Base-by-base conservation (phyloP, 2,329 filamentous ascomycete species). In the Penicillium sclerotigenum region DNA sequence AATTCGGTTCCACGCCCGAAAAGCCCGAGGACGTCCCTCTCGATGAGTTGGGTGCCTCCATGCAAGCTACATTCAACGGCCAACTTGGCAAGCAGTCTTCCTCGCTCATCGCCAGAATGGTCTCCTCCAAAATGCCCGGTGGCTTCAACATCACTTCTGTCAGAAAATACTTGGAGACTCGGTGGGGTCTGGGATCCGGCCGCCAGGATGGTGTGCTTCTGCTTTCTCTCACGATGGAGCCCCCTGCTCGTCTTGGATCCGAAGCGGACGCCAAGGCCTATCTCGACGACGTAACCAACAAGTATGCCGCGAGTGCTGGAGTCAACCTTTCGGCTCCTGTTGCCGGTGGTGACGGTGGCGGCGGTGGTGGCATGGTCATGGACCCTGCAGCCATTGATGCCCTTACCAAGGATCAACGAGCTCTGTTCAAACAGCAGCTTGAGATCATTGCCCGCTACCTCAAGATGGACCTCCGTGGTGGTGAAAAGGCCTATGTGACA, bases 51-150 rank as follows among this genome's bases (percentile, higher is more conserved):
- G 90, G 92, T 80, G 91, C 90, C 52, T 82, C 94, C 9, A 96
- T 99, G 89, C 94, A 99, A 78, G 87, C 90, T 45, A 97, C 93
- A n/a, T 99, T 99, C 79, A 94, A 97, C 77, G 94, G 94, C 66
- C 93, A 96, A 78, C 86, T 99, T 59, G 94, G 94, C 75, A 99
- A 99, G 79, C 92, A 97, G 67, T 96, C 94, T 0, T 88, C 90
- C 52, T 95, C 92, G 3, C 84, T 99, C 55, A 88, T 99, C 73
- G 94, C 94, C 47, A 88, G 94, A 65, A 81, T 99, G 73, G 94
- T 99, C 41, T 97, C 94, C 2, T 97, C 94, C 29, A 99, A 99
- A 80, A 99, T 99, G 94, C 94, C 94, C 46, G 94, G 93, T 79
- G 94, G 94, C 60, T 99, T 99, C 85, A 99, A 97, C 75, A 97